Percentiles rank a stretch among this genome's conserved stretches.
Evolutionary conservation across 352 stramenopile genomes (phyloP).

Genomic region (Pelagophyceae sp.): DNA sequence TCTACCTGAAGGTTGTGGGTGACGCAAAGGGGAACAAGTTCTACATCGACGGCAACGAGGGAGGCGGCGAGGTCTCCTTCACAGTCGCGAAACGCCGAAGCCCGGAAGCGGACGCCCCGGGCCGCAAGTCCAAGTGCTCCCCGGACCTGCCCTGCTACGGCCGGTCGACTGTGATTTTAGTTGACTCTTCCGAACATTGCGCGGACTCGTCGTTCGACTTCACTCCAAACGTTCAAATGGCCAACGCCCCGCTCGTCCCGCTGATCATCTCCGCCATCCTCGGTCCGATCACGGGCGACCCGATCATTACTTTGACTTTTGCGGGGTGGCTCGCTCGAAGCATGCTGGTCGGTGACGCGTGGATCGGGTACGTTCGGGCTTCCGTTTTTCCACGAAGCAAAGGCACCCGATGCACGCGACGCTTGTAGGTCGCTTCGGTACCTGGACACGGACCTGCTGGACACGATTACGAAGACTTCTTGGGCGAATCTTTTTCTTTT

Average conservation of each 20-base stretch:
- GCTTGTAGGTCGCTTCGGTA: too few species aligned
- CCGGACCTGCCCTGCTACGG: constrained; percentile 1
- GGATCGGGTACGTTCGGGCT: neutral
- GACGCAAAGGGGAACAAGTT: constrained; percentile 7
- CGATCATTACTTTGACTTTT: neutral
- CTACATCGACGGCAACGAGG: neutral
- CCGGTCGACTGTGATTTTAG: neutral
- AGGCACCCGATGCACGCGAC: too few species aligned
- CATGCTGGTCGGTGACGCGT: neutral
- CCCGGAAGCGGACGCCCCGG: neutral
- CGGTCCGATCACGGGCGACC: neutral
- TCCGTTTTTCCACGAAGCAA: too few species aligned
- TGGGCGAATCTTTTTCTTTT: constrained; percentile 47
- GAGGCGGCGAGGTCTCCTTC: neutral
- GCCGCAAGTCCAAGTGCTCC: neutral
- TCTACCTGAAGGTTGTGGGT: neutral
- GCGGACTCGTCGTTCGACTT: neutral
- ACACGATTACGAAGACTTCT: constrained; percentile 35
- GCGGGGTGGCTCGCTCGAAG: neutral
- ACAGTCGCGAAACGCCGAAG: neutral
- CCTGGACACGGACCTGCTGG: constrained; percentile 44
- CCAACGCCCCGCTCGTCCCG: neutral
- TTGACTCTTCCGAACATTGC: neutral
- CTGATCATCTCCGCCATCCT: neutral
- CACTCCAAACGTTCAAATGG: neutral